These are phyloP conservation scores for Sodiomyces alkalinus DNA, from an alignment of 2,329 filamentous ascomycete genomes.

Conservation along the genomic window DNA sequence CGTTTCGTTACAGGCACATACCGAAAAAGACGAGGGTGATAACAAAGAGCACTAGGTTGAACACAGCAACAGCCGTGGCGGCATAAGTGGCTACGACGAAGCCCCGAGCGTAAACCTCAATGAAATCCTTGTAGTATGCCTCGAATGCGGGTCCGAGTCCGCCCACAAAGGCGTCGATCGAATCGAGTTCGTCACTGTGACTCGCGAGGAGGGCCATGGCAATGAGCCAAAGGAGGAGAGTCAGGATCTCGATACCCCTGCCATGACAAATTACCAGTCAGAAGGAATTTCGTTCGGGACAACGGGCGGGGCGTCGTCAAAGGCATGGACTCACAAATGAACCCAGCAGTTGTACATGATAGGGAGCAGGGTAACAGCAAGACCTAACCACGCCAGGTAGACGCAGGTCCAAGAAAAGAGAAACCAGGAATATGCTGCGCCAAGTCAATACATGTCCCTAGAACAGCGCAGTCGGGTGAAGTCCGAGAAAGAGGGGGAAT, in stretches of 20 bases:
- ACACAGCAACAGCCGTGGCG: slow-evolving; percentile 5
- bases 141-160: slow-evolving; percentile 7
- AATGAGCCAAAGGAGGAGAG: slow-evolving; percentile 8
- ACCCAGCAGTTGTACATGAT: slow-evolving; percentile 10
- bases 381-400: slow-evolving; percentile 8
- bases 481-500: no score
- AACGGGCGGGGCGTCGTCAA: no score
- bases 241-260: slow-evolving; percentile 7
- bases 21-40: slow-evolving; percentile 7
- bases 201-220: slow-evolving; percentile 7
- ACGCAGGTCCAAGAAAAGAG: slow-evolving; percentile 8
- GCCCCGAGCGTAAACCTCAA: slow-evolving; percentile 5
- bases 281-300: no score
- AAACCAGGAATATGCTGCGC: slow-evolving; percentile 8
- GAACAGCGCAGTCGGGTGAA: no score
- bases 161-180: slow-evolving; percentile 6
- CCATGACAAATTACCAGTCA: background rate
- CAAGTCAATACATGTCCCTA: no score
- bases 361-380: slow-evolving; percentile 7
- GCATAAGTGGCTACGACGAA: slow-evolving; percentile 8
- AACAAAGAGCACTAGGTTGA: slow-evolving; percentile 7
- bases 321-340: slow-evolving; percentile 9
- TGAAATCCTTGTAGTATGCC: slow-evolving; percentile 7
- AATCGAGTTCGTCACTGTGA: slow-evolving; percentile 9
- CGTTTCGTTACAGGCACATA: slow-evolving; percentile 1